Evolutionary conservation across 148 eudicot species (phyloP), one percentile per base, ranked within the genome.

Genomic region (Fagopyrum tataricum): DNA sequence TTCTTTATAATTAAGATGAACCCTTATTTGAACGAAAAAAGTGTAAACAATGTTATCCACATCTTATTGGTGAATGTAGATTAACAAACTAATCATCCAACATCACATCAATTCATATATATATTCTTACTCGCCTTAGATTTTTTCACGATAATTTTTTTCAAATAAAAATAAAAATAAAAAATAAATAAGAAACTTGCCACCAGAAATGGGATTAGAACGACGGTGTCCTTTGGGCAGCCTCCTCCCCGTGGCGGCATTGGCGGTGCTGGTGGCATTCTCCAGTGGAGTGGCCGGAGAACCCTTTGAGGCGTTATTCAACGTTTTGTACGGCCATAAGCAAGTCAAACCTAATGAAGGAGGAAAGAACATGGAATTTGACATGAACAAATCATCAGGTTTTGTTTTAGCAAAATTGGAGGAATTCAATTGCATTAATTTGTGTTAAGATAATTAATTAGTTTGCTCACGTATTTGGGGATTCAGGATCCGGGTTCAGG

Each of bases 401-500:
- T 24, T 61, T 11, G 4, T 24, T 24, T 13, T 21, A 31, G 37
- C 37, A 31, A 31, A 31, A 31, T 31, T 31, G 2, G 37, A 3
- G 37, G 7, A n/a, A 17, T n/a, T 52, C 6, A 52, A 52, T 52
- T 52, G 56, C 56, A 52, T 18, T 7, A 55, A 55, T 1, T 14
- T 7, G 4, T 55, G 1, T 18, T 14, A 48, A 48, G 18, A 52
- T 17, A 49, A 13, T 49, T 15, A 52, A 18, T 4, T n/a, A 7
- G 18, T 23, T 58, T 8, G 4, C 0, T 58, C 39, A 13, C 31
- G 14, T 64, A 6, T 1, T 4, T 62, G 31, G n/a, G 37, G 14
- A 26, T 66, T 8, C n/a, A 75, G 77, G 77, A 7, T 44, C 77
- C 31, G 77, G 77, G 31, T 75, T 66, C n/a, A 64, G 61, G 23